Percentiles rank a stretch among this genome's conserved stretches.
These are phyloP conservation scores for Rubroboletus pulcherrimus DNA, from an alignment of 768 basidiomycete genomes.

Conservation along the genomic window DNA sequence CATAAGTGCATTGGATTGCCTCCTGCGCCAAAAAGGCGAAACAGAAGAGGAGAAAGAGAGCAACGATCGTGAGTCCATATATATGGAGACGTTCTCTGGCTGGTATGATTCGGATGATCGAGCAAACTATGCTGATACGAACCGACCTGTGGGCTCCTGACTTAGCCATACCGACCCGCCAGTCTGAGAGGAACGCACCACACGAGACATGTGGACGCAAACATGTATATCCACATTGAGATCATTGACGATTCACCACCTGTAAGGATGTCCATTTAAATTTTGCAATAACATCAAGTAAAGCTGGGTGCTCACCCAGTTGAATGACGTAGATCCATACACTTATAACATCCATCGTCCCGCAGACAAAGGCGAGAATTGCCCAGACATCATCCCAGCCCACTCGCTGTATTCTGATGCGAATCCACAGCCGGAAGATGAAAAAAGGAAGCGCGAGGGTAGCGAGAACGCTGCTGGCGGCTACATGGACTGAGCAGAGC, in stretches of 20 bases:
- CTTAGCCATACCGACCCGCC: not conserved
- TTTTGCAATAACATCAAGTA: not conserved
- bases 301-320: not conserved
- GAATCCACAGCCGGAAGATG: constrained; percentile 20
- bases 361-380: constrained; percentile 13
- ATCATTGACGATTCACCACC: not conserved
- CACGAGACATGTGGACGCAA: constrained; percentile 5
- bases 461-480: constrained; percentile 1
- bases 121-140: constrained; percentile 20
- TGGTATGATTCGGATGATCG: constrained; percentile 18
- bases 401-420: constrained; percentile 15
- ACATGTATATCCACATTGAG: constrained; percentile 14
- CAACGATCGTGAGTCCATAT: constrained; percentile 3
- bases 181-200: constrained; percentile 13
- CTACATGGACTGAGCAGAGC: constrained; percentile 1
- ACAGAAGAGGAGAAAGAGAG: constrained; percentile 11
- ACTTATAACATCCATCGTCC: not conserved
- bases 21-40: not conserved
- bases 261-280: not conserved
- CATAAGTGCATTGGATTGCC: not conserved
- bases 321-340: constrained; percentile 7
- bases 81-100: constrained; percentile 6
- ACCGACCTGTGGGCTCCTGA: constrained; percentile 11
- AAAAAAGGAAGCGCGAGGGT: constrained; percentile 7
- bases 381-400: constrained; percentile 25